Percentiles rank a stretch among this genome's conserved stretches.
Conservation (phyloP, 768 basidiomycete species). For the Auricularia heimuer region DNA sequence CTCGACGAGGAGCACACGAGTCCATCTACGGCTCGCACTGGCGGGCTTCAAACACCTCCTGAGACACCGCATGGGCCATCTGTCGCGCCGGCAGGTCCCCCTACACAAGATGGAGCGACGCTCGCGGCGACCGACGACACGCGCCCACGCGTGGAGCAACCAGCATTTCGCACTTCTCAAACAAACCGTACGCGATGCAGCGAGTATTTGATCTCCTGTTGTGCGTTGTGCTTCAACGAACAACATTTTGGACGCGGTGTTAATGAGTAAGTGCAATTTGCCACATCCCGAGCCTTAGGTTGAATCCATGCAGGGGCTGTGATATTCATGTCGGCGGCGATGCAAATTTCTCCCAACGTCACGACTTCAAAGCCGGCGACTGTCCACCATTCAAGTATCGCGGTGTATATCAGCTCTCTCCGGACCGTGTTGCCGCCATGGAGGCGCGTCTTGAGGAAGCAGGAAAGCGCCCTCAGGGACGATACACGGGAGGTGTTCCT, state of each 20-base stretch:
- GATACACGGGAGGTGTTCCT: constrained; percentile 15
- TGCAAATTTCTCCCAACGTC: constrained; percentile 32
- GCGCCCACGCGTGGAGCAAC: not conserved
- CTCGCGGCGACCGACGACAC: not conserved
- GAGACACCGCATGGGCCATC: not conserved
- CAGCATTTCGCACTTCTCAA: not conserved
- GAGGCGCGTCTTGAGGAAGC: constrained; percentile 18
- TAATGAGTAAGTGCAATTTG: constrained; percentile 8
- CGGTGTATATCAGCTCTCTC: constrained; percentile 22
- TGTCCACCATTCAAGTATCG: constrained; percentile 25
- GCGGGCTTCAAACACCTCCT: no score
- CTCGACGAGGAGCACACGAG: no score
- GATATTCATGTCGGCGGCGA: constrained; percentile 30
- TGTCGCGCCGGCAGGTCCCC: no score
- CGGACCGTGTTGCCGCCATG: constrained; percentile 23
- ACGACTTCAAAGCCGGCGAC: constrained; percentile 22
- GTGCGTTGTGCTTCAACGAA: constrained; percentile 27
- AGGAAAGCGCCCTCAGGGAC: constrained; percentile 12
- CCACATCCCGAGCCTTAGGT: not conserved
- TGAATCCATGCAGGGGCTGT: constrained; percentile 18
- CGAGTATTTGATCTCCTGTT: constrained; percentile 19
- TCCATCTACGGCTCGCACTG: not conserved
- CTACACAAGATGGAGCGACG: no score
- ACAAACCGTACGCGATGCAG: constrained; percentile 7
- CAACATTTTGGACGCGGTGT: constrained; percentile 15